Evolutionary conservation across 139 green algal species (phyloP), one percentile per base, ranked within the genome.

Genomic region (Haematococcus sp.): DNA sequence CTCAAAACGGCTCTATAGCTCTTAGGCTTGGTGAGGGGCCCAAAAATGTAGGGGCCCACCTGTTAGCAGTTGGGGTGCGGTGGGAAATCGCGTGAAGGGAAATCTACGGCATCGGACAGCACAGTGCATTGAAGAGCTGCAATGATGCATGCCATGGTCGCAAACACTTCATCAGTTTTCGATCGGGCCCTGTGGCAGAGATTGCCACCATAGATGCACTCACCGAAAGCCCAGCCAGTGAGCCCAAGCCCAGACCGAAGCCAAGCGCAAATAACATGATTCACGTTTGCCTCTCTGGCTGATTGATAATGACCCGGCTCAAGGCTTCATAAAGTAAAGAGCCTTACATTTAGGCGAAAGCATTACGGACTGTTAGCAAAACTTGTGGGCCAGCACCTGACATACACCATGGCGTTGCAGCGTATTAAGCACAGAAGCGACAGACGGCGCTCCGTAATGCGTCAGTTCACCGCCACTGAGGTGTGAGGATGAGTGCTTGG

Each of bases 21-120:
- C 1, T 58, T 40, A 0, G 74, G 74, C 30, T 74, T 68, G 1
- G 32, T 61, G 11, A 73, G 43, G 16, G 35, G 40, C 2, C 27
- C 35, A 20, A 69, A 74, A 0, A 79, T 43, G 28, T 74, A 79
- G 1, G 74, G 66, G 3, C 74, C 74, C 4, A 79, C 49, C 74
- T 79, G 74, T 28, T 9, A 65, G 28, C 40, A 49, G 40, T 49
- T 49, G 40, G 58, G 58, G 3, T 65, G 25, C 61, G 17, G 61
- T 23, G 61, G 30, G 4, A 19, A 40, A 66, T 4, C 11, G 5
- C 9, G n/a, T 40, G 59, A 22, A n/a, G 17, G 23, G 28, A 66
- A 13, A 40, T 7, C 2, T 17, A 43, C 15, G 25, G 59, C 23
- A 40, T 40, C 4, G 9, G 28, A 19, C 11, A 35, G 59, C n/a